Evolutionary conservation across 2,329 filamentous ascomycete genomes (phyloP).

Genomic region (Fusarium bactridioides): DNA sequence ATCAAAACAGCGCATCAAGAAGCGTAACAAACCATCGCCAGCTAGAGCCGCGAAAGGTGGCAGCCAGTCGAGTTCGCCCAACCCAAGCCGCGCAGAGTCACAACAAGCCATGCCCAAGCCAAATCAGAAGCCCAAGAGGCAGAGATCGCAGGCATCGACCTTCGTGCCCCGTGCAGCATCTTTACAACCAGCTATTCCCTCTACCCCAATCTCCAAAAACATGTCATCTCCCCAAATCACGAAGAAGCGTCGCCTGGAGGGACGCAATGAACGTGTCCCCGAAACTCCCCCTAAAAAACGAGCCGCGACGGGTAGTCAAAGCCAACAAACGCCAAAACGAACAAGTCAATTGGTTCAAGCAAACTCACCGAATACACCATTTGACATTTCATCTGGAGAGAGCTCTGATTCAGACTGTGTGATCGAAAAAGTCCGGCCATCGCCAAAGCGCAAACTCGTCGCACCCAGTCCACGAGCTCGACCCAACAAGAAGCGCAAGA

Average conservation of each 20-base stretch:
- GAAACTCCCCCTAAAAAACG: constrained; percentile 6
- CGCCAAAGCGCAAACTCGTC: constrained; percentile 23
- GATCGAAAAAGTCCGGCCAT: constrained; percentile 11
- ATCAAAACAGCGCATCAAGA: not conserved
- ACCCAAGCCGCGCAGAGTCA: not conserved
- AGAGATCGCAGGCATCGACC: not conserved
- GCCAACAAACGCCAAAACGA: not conserved
- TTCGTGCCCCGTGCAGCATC: not conserved
- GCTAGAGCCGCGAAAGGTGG: not conserved
- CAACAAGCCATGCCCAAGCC: not conserved
- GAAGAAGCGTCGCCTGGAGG: not conserved
- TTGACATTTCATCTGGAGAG: constrained; percentile 31
- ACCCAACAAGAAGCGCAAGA: constrained; percentile 11
- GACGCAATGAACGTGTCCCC: not conserved
- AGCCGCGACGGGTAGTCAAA: not conserved
- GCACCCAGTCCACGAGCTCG: not conserved
- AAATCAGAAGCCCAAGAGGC: not conserved
- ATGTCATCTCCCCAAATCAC: constrained; percentile 3
- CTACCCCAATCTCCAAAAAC: not conserved
- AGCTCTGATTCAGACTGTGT: constrained; percentile 27
- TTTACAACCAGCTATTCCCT: not conserved
- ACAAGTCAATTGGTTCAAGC: not conserved
- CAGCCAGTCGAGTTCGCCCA: not conserved
- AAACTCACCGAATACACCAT: constrained; percentile 25
- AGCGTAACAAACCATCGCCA: not conserved